These are phyloP conservation scores for Thalassiosira livingstoniorum DNA, from an alignment of 352 stramenopile species.

Conservation along the genomic window DNA sequence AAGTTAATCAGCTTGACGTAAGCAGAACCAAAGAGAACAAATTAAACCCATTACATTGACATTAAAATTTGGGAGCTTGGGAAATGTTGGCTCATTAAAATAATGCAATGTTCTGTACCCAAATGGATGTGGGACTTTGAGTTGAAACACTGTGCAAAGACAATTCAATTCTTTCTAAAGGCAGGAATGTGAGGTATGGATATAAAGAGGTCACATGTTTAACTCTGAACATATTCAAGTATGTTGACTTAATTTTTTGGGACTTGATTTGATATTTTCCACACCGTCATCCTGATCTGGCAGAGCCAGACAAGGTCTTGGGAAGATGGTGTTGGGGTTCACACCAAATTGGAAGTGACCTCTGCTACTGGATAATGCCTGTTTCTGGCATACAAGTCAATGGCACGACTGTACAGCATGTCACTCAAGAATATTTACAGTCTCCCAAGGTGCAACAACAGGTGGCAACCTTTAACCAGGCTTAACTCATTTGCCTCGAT, in stretches of 20 bases:
- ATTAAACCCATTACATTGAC: slow-evolving; percentile 26
- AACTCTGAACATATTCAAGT: slow-evolving; percentile 23
- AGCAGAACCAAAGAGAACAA: slow-evolving; percentile 24
- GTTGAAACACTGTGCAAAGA: slow-evolving; percentile 9
- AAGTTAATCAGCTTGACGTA: slow-evolving; percentile 7
- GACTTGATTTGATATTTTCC: slow-evolving; percentile 52
- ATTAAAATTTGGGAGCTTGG: slow-evolving; percentile 36
- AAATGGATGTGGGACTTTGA: slow-evolving; percentile 38
- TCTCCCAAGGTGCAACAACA: not conserved
- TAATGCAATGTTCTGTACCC: slow-evolving; percentile 20
- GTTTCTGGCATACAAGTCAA: slow-evolving; percentile 24
- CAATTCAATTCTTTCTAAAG: slow-evolving; percentile 19
- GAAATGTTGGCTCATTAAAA: slow-evolving; percentile 17
- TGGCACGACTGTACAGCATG: slow-evolving; percentile 36
- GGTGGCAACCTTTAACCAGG: not conserved
- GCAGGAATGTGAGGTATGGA: not conserved
- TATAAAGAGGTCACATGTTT: slow-evolving; percentile 3
- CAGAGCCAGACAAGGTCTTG: not conserved
- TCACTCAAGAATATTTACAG: slow-evolving; percentile 8
- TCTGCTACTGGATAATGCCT: slow-evolving; percentile 51
- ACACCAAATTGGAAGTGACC: slow-evolving; percentile 17
- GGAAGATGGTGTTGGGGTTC: slow-evolving; percentile 32
- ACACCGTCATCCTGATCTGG: not conserved
- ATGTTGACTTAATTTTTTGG: slow-evolving; percentile 61
- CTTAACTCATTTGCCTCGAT: not conserved